A percentile compares a stretch with the other conserved stretches of the same genome.
These are phyloP conservation scores for Saccharomycopsis oosterbeekiorum DNA, from an alignment of 805 yeast genomes.

Conservation along the genomic window DNA sequence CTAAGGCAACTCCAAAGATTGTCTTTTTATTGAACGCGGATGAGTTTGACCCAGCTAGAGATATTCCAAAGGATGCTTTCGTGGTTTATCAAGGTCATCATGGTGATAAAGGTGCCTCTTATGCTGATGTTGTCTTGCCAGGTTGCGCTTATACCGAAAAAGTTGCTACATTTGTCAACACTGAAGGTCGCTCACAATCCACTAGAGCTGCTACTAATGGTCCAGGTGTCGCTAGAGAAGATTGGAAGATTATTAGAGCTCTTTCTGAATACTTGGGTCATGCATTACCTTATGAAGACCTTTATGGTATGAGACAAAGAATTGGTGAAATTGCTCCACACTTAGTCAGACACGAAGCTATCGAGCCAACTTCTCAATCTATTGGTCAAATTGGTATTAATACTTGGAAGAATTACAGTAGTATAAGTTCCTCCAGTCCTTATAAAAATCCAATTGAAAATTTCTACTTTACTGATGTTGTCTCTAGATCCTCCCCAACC, in stretches of 20 bases:
- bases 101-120: conserved; percentile 82
- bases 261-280: conserved; percentile 65
- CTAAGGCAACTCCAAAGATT: conserved; percentile 55
- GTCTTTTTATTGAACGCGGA: conserved; percentile 79
- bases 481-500: conserved; percentile 78
- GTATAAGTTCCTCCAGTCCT: conserved; percentile 34
- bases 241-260: conserved; percentile 83
- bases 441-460: conserved; percentile 67
- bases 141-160: conserved; percentile 87
- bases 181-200: conserved; percentile 81
- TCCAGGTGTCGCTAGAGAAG: conserved; percentile 86
- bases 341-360: conserved; percentile 60
- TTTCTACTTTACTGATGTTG: conserved; percentile 82
- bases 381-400: conserved; percentile 49
- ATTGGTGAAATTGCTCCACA: conserved; percentile 74
- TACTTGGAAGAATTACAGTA: conserved; percentile 27
- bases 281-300: conserved; percentile 68
- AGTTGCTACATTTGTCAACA: conserved; percentile 74
- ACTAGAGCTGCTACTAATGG: conserved; percentile 83
- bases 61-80: conserved; percentile 75
- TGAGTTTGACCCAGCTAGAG: conserved; percentile 49
- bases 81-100: conserved; percentile 89
- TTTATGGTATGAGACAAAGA: conserved; percentile 56
- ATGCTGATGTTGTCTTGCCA: conserved; percentile 80
- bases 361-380: conserved; percentile 57